Conservation (phyloP, 2,329 filamentous ascomycete genomes). For the Cadophora malorum region DNA sequence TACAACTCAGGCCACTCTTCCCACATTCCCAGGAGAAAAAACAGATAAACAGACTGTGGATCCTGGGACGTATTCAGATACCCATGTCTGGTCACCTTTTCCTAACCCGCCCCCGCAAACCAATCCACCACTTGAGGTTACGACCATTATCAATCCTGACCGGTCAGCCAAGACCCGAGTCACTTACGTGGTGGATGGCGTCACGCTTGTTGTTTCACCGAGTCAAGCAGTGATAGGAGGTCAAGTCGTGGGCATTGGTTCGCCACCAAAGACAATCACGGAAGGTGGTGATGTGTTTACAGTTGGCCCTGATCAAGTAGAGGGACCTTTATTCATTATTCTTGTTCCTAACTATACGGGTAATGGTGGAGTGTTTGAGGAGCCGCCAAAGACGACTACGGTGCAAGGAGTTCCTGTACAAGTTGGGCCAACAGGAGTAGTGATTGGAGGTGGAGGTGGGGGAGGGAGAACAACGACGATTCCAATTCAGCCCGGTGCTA, state of each 20-base stretch:
- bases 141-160: conserved; percentile 18
- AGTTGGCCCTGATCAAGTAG: conserved; percentile 39
- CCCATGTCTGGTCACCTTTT: conserved; percentile 11
- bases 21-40: conserved; percentile 26
- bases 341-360: conserved; percentile 31
- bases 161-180: conserved; percentile 21
- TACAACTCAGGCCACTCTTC: conserved; percentile 28
- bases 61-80: conserved; percentile 5
- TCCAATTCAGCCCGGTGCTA: conserved; percentile 36
- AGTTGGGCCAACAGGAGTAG: conserved; percentile 29
- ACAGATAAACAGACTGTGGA: conserved; percentile 21
- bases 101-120: background rate
- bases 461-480: conserved; percentile 28
- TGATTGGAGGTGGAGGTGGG: conserved; percentile 31
- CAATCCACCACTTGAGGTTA: conserved; percentile 19
- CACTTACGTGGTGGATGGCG: conserved; percentile 27
- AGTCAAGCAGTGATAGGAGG: conserved; percentile 37
- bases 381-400: conserved; percentile 29
- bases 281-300: conserved; percentile 39
- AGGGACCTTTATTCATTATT: conserved; percentile 35
- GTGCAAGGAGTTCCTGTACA: conserved; percentile 35
- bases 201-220: conserved; percentile 36
- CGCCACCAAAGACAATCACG: conserved; percentile 32
- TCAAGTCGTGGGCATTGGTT: conserved; percentile 33
- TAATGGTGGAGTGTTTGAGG: conserved; percentile 23